Conservation (phyloP, 108 stramenopile species). For the Fistulifera pelliculosa region DNA sequence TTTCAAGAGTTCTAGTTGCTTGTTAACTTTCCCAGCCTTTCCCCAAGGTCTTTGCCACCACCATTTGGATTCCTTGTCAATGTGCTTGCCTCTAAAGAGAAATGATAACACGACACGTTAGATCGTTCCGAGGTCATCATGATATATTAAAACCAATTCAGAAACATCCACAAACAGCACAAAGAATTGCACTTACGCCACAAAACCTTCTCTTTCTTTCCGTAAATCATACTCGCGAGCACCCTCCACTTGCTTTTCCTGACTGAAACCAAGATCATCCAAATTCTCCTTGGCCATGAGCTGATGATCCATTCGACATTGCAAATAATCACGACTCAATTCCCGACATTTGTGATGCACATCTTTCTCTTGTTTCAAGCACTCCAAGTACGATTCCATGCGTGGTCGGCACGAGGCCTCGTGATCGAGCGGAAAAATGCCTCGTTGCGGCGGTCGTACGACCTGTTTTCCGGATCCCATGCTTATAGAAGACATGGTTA, state of each 20-base stretch:
- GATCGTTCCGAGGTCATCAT: too few species aligned
- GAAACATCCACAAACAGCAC: too few species aligned
- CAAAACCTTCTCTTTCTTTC: conserved; percentile 78
- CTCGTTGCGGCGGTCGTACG: conserved; percentile 79
- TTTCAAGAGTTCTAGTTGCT: not conserved
- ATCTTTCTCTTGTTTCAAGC: conserved; percentile 61
- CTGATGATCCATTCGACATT: conserved; percentile 80
- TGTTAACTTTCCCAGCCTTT: conserved; percentile 18
- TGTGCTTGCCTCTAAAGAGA: conserved; percentile 56
- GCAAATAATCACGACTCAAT: conserved; percentile 68
- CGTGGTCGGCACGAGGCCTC: conserved; percentile 54
- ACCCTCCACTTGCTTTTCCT: conserved; percentile 48
- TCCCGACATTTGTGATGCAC: conserved; percentile 82
- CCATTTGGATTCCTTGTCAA: conserved; percentile 54
- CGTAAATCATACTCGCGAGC: conserved; percentile 71
- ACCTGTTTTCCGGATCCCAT: conserved; percentile 72
- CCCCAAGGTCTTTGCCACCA: conserved; percentile 49
- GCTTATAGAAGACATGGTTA: conserved; percentile 48
- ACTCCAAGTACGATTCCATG: conserved; percentile 56
- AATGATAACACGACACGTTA: too few species aligned
- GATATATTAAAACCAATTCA: too few species aligned
- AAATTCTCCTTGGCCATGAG: conserved; percentile 81
- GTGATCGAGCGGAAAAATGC: conserved; percentile 88
- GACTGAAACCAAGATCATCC: conserved; percentile 60
- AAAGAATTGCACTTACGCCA: conserved; percentile 41